Percentiles rank a stretch among this genome's conserved stretches.
These are phyloP conservation scores for Dothistroma septosporum DNA, from an alignment of 2,329 filamentous ascomycete genomes.

Conservation along the genomic window DNA sequence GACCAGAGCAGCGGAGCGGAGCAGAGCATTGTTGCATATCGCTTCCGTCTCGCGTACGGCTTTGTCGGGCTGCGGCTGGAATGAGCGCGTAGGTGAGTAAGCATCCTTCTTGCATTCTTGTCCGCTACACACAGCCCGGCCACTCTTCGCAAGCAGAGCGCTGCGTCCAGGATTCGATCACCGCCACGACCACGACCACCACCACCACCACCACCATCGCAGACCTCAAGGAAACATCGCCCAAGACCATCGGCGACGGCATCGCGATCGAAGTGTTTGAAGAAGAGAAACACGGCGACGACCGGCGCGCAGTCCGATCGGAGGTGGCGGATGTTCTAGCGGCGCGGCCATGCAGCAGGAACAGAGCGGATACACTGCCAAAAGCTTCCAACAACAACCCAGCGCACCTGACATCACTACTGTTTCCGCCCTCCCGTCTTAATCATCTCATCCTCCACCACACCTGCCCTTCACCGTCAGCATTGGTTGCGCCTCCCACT, in stretches of 20 bases:
- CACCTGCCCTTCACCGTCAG: neutral
- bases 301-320: neutral
- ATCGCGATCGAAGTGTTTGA: neutral
- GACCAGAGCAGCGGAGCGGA: neutral
- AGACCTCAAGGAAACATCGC: neutral
- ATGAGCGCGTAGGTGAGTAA: conserved; percentile 7
- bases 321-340: neutral
- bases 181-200: neutral
- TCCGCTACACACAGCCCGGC: neutral
- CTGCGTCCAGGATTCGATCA: neutral
- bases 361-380: neutral
- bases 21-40: neutral
- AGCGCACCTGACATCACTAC: conserved; percentile 1
- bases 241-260: neutral
- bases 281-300: neutral
- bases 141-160: neutral
- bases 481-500: neutral
- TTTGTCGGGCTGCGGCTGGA: conserved; percentile 1
- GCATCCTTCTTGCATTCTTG: neutral
- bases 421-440: neutral
- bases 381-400: neutral
- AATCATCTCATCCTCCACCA: neutral
- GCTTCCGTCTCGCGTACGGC: neutral
- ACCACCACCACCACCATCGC: neutral
- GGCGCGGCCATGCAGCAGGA: neutral